Percentiles rank a stretch among this genome's conserved stretches.
Conservation (phyloP, 2,329 filamentous ascomycete species). For the Pseudogymnoascus sp. region DNA sequence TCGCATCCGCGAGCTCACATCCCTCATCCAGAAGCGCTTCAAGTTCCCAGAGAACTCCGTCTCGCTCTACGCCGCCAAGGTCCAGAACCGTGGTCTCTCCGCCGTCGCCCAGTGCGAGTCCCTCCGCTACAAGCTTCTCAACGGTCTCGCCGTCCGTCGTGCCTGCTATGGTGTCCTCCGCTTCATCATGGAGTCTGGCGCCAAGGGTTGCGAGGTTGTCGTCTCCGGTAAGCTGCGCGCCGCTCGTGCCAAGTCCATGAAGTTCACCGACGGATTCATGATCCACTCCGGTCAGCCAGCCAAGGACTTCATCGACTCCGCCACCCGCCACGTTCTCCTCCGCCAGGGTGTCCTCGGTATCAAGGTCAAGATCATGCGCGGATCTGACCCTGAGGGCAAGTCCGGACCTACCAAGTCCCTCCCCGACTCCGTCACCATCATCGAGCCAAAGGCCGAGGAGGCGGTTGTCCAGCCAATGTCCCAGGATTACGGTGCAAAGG, state of each 20-base stretch:
- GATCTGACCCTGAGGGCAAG: slow-evolving; percentile 99
- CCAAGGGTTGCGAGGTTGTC: slow-evolving; percentile 99
- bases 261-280: slow-evolving; percentile 99
- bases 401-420: slow-evolving; percentile 93
- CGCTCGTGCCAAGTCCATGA: slow-evolving; percentile 99
- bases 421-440: slow-evolving; percentile 97
- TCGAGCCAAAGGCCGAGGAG: slow-evolving; percentile 99
- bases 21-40: slow-evolving; percentile 99
- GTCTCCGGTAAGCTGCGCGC: slow-evolving; percentile 98
- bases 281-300: slow-evolving; percentile 99
- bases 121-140: slow-evolving; percentile 99
- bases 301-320: slow-evolving; percentile 98
- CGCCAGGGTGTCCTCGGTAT: slow-evolving; percentile 99
- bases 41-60: slow-evolving; percentile 99
- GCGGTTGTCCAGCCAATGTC: slow-evolving; percentile 88
- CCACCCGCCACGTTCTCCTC: slow-evolving; percentile 98
- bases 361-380: slow-evolving; percentile 99
- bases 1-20: slow-evolving; percentile 99
- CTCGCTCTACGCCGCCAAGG: slow-evolving; percentile 99
- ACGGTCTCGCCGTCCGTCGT: slow-evolving; percentile 96
- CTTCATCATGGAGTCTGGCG: slow-evolving; percentile 99
- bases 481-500: slow-evolving; percentile 98
- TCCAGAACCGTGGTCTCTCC: slow-evolving; percentile 99
- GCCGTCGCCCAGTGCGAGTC: slow-evolving; percentile 99
- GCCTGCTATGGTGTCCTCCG: slow-evolving; percentile 99